These are phyloP conservation scores for Alternaria angustiovoidea DNA, from an alignment of 2,329 filamentous ascomycete genomes.

Conservation along the genomic window DNA sequence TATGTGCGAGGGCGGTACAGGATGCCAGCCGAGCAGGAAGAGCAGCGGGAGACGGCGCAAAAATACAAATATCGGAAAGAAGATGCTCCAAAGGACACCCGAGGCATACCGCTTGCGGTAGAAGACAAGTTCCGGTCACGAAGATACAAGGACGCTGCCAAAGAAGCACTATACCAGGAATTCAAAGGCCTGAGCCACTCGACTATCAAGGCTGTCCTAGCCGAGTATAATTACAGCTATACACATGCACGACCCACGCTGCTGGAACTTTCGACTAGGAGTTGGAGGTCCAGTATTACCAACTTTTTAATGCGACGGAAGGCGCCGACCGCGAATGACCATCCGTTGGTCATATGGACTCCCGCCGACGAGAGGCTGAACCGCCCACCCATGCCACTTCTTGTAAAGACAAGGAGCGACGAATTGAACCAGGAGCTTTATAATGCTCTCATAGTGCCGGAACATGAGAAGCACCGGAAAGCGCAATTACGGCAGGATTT, in stretches of 20 bases:
- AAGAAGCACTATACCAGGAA: conserved; percentile 73
- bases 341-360: conserved; percentile 68
- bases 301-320: conserved; percentile 74
- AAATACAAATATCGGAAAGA: conserved; percentile 47
- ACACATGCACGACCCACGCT: conserved; percentile 74
- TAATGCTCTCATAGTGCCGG: conserved; percentile 54
- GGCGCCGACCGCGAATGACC: conserved; percentile 61
- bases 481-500: conserved; percentile 53
- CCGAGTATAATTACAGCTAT: conserved; percentile 82
- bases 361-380: conserved; percentile 63
- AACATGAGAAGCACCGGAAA: conserved; percentile 50
- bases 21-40: conserved; percentile 46
- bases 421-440: conserved; percentile 62
- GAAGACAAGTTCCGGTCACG: conserved; percentile 73
- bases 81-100: conserved; percentile 41
- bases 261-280: conserved; percentile 72
- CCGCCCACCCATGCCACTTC: conserved; percentile 65
- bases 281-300: conserved; percentile 79
- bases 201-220: conserved; percentile 79
- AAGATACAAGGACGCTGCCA: conserved; percentile 74
- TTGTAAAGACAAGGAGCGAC: conserved; percentile 71
- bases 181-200: conserved; percentile 78
- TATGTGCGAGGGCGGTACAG: conserved; percentile 73
- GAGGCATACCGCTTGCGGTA: conserved; percentile 57
- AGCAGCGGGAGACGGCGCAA: conserved; percentile 43